phyloP scores from a whole-genome alignment of 2,329 filamentous ascomycete genomes.

The Stagonosporopsis vannaccii region DNA sequence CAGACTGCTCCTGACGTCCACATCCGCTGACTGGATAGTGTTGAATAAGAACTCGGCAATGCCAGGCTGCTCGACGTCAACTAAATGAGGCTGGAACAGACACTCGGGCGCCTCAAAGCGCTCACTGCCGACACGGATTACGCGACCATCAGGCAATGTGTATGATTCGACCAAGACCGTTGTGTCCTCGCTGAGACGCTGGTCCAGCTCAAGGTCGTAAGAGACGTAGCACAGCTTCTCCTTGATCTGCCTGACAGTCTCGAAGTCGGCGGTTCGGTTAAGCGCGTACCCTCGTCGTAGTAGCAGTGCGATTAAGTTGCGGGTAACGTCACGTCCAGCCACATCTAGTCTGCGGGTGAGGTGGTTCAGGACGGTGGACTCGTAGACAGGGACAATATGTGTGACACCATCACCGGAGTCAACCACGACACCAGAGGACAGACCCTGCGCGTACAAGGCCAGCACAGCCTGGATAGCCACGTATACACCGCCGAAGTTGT shows the following conservation, averaged over 20 bases:
- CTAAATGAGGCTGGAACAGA: slow-evolving; percentile 96
- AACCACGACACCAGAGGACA: slow-evolving; percentile 86
- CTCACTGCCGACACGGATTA: slow-evolving; percentile 95
- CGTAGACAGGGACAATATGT: slow-evolving; percentile 98
- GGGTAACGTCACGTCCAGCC: slow-evolving; percentile 95
- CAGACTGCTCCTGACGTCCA: slow-evolving; percentile 90
- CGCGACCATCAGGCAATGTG: slow-evolving; percentile 93
- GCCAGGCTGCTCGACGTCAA: slow-evolving; percentile 95
- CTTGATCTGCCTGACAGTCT: slow-evolving; percentile 97
- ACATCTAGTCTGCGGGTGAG: slow-evolving; percentile 93
- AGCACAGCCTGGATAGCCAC: slow-evolving; percentile 97
- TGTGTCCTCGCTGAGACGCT: slow-evolving; percentile 94
- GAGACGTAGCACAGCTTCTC: slow-evolving; percentile 99
- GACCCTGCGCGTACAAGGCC: slow-evolving; percentile 94
- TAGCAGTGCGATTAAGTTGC: slow-evolving; percentile 94
- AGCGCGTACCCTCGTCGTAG: slow-evolving; percentile 93
- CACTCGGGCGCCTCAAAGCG: slow-evolving; percentile 98
- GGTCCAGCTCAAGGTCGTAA: slow-evolving; percentile 96
- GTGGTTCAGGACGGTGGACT: slow-evolving; percentile 97
- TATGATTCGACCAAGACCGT: slow-evolving; percentile 97
- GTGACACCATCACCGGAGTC: slow-evolving; percentile 98
- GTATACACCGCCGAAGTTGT: slow-evolving; percentile 95
- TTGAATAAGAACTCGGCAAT: slow-evolving; percentile 99
- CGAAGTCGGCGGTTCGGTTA: slow-evolving; percentile 98
- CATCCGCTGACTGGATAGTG: slow-evolving; percentile 94